phyloP scores from a whole-genome alignment of 768 basidiomycete species.

The Omphalotus guepiniiformis region DNA sequence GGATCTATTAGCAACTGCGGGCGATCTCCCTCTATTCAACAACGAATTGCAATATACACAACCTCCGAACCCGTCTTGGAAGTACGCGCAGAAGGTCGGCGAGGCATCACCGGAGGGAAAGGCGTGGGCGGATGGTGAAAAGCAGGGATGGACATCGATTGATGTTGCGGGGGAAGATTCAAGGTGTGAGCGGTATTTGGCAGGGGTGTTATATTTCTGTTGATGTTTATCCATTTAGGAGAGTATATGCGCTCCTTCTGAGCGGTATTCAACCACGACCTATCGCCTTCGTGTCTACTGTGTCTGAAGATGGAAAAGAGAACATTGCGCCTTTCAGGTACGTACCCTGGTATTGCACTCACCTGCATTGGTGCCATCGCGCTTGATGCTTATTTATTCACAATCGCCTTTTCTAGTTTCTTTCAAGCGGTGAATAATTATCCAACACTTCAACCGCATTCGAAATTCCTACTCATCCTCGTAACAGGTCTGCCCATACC shows the following conservation, averaged over 20 bases:
- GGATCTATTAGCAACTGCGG: no score
- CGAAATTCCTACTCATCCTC: conserved; percentile 17
- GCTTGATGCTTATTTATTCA: no score
- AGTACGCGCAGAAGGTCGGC: conserved; percentile 29
- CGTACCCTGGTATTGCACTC: conserved; percentile 1
- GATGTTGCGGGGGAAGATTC: conserved; percentile 31
- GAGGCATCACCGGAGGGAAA: conserved; percentile 31
- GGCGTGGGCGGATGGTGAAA: conserved; percentile 39
- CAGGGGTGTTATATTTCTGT: not conserved
- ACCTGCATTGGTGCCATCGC: no score
- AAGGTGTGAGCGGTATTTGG: conserved; percentile 19
- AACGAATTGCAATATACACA: conserved; percentile 25
- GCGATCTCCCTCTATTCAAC: conserved; percentile 12
- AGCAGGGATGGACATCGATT: conserved; percentile 34
- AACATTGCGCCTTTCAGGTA: conserved; percentile 63
- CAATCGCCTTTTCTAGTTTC: conserved; percentile 30
- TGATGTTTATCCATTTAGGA: conserved; percentile 15
- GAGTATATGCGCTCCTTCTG: conserved; percentile 43
- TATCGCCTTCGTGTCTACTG: conserved; percentile 64
- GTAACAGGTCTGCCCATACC: conserved; percentile 51
- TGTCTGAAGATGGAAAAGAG: conserved; percentile 43
- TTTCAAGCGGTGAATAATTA: conserved; percentile 34
- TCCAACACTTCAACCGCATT: not conserved
- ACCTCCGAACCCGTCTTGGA: conserved; percentile 37
- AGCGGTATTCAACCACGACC: conserved; percentile 62